Evolutionary conservation across 441 rosid species (phyloP).

Genomic region (Euphorbia celastroides): DNA sequence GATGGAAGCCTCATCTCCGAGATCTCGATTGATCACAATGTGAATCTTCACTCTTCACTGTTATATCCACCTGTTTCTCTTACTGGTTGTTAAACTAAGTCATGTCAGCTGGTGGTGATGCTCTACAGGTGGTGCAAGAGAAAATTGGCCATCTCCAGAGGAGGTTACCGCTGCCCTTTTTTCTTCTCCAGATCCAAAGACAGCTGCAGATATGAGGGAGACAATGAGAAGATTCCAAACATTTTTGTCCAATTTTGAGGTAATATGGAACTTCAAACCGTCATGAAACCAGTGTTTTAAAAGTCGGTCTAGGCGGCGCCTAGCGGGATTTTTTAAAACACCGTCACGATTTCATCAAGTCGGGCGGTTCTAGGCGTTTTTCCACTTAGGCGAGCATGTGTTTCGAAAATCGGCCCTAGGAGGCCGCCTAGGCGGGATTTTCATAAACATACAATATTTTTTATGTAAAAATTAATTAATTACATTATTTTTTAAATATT

Average conservation of each 20-base stretch:
- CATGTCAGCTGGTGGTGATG: constrained; percentile 18
- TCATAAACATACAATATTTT: too few relatives aligned
- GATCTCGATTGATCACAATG: constrained; percentile 72
- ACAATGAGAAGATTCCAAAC: constrained; percentile 57
- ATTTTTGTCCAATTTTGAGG: constrained; percentile 78
- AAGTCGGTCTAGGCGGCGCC: too few relatives aligned
- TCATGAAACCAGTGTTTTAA: too few relatives aligned
- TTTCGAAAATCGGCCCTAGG: too few relatives aligned
- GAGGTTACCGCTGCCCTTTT: constrained; percentile 77
- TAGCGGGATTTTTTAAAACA: too few relatives aligned
- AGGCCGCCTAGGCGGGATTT: too few relatives aligned
- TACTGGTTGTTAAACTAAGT: constrained; percentile 13
- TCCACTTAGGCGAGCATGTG: too few relatives aligned
- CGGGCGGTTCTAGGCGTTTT: too few relatives aligned
- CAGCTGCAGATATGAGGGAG: constrained; percentile 53
- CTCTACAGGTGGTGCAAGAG: constrained; percentile 61
- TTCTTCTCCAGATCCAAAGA: constrained; percentile 48
- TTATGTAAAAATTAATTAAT: too few relatives aligned
- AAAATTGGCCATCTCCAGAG: constrained; percentile 73
- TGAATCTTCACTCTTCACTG: constrained; percentile 36
- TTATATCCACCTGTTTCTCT: constrained; percentile 8
- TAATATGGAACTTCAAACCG: constrained; percentile 19
- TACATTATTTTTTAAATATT: too few relatives aligned
- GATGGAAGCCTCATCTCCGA: constrained; percentile 96
- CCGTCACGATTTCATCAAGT: too few relatives aligned